These are phyloP conservation scores for Withania somnifera DNA, from an alignment of 305 asterid species.

Conservation along the genomic window DNA sequence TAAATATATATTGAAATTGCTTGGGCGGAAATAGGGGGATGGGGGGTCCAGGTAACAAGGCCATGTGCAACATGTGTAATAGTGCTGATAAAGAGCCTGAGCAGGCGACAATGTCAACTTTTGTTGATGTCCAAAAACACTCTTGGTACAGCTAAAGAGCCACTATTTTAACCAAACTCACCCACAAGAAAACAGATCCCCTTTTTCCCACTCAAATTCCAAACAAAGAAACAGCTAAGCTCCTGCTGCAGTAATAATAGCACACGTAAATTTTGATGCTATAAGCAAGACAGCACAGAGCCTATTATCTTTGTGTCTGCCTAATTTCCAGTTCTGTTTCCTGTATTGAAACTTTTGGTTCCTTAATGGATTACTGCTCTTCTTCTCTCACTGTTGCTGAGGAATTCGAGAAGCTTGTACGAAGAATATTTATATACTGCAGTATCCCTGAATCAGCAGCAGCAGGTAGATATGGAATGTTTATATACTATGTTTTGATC, in stretches of 20 bases:
- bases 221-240: not conserved
- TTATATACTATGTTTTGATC: constrained; percentile 34
- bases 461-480: constrained; percentile 22
- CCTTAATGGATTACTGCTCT: constrained; percentile 53
- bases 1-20: no score
- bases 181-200: constrained; percentile 1
- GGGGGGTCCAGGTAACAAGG: constrained; percentile 16
- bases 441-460: no score
- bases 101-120: not conserved
- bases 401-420: constrained; percentile 70
- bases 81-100: not conserved
- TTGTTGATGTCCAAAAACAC: constrained; percentile 28
- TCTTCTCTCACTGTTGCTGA: constrained; percentile 52
- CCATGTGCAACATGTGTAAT: constrained; percentile 5
- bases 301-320: not conserved
- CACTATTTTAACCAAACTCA: constrained; percentile 27
- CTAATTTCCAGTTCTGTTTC: not conserved
- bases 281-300: not conserved
- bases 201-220: constrained; percentile 12
- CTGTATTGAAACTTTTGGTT: not conserved
- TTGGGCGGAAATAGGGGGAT: no score
- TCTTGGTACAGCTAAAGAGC: constrained; percentile 52
- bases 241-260: not conserved
- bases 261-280: not conserved
- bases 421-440: constrained; percentile 14